Percentiles rank a stretch among this genome's conserved stretches.
phyloP scores from a whole-genome alignment of 148 eudicot genomes.

The Cornus controversa region DNA sequence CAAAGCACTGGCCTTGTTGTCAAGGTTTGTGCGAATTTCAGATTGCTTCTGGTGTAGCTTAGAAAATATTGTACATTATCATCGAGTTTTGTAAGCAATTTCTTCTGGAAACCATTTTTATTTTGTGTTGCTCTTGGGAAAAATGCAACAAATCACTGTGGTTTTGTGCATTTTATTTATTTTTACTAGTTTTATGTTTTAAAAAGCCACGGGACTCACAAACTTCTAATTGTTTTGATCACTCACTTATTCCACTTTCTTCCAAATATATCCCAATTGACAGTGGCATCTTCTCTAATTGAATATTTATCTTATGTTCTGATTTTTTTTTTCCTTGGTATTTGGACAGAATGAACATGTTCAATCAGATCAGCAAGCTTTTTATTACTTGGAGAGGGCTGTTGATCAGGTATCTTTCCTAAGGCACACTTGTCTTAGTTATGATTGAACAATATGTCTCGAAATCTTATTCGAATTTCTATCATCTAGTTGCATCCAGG shows the following conservation, averaged over 20 bases:
- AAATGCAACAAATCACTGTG: too few species aligned
- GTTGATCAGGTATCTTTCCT: slow-evolving; percentile 67
- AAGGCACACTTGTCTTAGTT: not conserved
- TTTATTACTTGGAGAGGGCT: slow-evolving; percentile 86
- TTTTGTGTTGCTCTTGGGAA: not conserved
- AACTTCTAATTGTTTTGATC: not conserved
- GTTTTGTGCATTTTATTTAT: not conserved
- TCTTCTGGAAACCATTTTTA: not conserved
- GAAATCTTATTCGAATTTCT: slow-evolving; percentile 19
- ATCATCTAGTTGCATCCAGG: slow-evolving; percentile 84
- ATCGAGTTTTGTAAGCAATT: not conserved
- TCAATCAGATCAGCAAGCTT: slow-evolving; percentile 77
- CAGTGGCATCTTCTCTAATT: not conserved
- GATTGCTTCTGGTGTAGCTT: not conserved
- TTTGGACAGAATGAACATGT: slow-evolving; percentile 68
- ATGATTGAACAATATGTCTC: slow-evolving; percentile 1
- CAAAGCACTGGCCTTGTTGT: not conserved
- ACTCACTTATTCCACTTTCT: not conserved
- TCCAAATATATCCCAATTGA: not conserved
- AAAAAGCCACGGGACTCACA: not conserved
- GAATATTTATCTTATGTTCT: not conserved
- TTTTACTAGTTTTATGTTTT: not conserved
- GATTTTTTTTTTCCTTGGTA: not conserved
- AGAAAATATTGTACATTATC: not conserved
- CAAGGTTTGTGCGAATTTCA: not conserved